Conservation (phyloP, 148 eudicot species). For the Silene latifolia region DNA sequence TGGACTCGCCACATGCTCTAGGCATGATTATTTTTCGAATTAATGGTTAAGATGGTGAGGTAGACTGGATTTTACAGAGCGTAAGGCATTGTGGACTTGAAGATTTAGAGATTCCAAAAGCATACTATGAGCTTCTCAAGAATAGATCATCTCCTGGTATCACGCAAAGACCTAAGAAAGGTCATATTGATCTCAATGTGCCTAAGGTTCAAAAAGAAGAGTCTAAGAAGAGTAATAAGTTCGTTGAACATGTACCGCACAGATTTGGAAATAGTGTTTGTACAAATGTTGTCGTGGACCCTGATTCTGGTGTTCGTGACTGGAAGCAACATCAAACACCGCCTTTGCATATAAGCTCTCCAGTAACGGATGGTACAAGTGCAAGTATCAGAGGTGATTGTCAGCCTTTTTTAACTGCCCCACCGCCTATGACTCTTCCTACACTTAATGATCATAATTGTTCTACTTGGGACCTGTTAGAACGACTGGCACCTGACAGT, state of each 20-base stretch:
- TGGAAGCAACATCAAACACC: background rate
- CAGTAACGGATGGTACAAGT: no score
- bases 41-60: conserved; percentile 54
- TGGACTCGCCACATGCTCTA: conserved; percentile 24
- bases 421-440: conserved; percentile 48
- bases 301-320: no score
- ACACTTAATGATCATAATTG: conserved; percentile 36
- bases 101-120: conserved; percentile 59
- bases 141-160: conserved; percentile 35
- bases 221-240: no score
- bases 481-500: no score
- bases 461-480: no score
- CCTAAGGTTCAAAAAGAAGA: conserved; percentile 9
- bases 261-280: no score
- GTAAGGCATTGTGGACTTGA: conserved; percentile 68
- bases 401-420: conserved; percentile 58
- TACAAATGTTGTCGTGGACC: no score
- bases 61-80: conserved; percentile 36
- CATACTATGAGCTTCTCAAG: conserved; percentile 51
- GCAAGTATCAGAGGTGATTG: conserved; percentile 65
- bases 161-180: conserved; percentile 11
- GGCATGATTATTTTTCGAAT: conserved; percentile 42
- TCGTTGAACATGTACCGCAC: no score
- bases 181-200: conserved; percentile 16
- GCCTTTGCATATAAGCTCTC: conserved; percentile 9